Percentiles rank a stretch among this genome's conserved stretches.
phyloP scores from a whole-genome alignment of 2,329 filamentous ascomycete species.

The Trichoderma breve region DNA sequence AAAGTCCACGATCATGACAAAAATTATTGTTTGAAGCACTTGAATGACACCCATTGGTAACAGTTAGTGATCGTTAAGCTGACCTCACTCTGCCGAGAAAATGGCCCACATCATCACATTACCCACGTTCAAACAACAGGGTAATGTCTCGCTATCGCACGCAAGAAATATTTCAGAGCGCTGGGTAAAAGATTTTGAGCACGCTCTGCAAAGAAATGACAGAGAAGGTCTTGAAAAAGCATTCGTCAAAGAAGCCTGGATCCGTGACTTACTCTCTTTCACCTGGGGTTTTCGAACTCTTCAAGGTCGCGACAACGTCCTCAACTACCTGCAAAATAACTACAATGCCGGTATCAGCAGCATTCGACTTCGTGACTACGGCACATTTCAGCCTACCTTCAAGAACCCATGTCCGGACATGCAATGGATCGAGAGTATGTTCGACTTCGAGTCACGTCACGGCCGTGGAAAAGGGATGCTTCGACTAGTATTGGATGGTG shows the following conservation, averaged over 20 bases:
- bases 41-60: not conserved
- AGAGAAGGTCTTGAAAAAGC: not conserved
- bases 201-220: not conserved
- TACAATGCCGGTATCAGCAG: not conserved
- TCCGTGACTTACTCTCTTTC: slow-evolving; percentile 54
- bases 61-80: not conserved
- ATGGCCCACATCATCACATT: slow-evolving; percentile 2
- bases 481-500: not conserved
- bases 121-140: slow-evolving; percentile 3
- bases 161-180: not conserved
- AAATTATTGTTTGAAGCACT: not conserved
- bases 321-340: not conserved
- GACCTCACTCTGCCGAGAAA: not conserved
- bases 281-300: slow-evolving; percentile 52
- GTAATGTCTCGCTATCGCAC: not conserved
- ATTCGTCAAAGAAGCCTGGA: slow-evolving; percentile 46
- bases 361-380: not conserved
- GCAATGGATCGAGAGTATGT: slow-evolving; percentile 48
- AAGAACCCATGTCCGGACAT: not conserved
- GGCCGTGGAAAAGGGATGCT: not conserved
- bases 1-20: not conserved
- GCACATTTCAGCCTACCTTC: not conserved
- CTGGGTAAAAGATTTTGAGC: not conserved
- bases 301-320: slow-evolving; percentile 24
- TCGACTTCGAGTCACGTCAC: slow-evolving; percentile 25